Percentiles rank a stretch among this genome's conserved stretches.
Conservation (phyloP, 192 early-diverging fungal genomes). For the Backusella morwellensis region DNA sequence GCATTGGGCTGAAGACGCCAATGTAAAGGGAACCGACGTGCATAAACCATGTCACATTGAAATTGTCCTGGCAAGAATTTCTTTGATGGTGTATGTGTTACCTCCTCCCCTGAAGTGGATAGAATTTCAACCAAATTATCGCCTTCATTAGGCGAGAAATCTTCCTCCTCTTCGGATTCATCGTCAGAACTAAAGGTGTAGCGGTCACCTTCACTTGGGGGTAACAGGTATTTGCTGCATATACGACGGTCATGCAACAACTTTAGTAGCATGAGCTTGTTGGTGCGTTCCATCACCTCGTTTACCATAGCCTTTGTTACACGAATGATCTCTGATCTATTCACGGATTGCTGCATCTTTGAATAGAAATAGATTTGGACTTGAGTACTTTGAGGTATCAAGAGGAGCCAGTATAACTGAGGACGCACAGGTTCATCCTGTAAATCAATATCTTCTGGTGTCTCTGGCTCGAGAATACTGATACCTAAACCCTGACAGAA, state of each 20-base stretch:
- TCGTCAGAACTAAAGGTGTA: conserved; percentile 41
- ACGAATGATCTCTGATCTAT: conserved; percentile 52
- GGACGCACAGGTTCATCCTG: conserved; percentile 7
- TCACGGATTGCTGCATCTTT: conserved; percentile 48
- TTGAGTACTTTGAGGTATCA: conserved; percentile 47
- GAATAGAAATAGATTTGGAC: conserved; percentile 73
- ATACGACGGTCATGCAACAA: conserved; percentile 57
- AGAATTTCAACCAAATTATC: conserved; percentile 37
- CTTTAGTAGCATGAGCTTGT: conserved; percentile 58
- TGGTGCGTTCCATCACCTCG: conserved; percentile 64
- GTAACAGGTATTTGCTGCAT: conserved; percentile 61
- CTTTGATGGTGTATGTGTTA: conserved; percentile 26
- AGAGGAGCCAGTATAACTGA: conserved; percentile 65
- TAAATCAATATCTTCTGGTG: conserved; percentile 17
- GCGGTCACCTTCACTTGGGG: conserved; percentile 37
- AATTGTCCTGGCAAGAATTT: conserved; percentile 64
- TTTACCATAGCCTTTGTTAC: conserved; percentile 52
- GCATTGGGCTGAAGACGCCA: conserved; percentile 68
- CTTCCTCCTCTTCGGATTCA: conserved; percentile 57
- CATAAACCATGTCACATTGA: conserved; percentile 66
- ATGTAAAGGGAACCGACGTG: conserved; percentile 64
- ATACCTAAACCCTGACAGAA: conserved; percentile 54
- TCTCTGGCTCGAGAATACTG: conserved; percentile 31
- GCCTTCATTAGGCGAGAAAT: conserved; percentile 19
- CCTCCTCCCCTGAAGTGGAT: conserved; percentile 28